Conservation (phyloP, 202 grass and related monocot species). For the Carex arenaria region DNA sequence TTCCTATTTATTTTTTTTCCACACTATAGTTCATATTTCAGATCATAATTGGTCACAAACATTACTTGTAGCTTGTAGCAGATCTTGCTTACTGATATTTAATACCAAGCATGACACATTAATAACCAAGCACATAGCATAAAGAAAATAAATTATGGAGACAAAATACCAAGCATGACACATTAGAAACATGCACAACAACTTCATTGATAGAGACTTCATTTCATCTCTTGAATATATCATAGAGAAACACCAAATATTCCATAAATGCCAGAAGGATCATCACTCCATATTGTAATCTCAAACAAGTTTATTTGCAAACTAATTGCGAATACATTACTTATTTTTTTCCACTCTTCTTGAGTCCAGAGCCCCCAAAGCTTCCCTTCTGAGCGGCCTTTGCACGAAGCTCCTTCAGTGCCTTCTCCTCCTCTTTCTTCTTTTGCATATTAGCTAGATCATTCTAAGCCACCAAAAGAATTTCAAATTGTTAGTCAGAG, state of each 20-base stretch:
- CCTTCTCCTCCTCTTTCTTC: slow-evolving; percentile 99
- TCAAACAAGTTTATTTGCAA: slow-evolving; percentile 10
- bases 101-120: not conserved
- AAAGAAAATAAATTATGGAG: not conserved
- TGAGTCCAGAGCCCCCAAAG: slow-evolving; percentile 80
- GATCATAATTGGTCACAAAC: not conserved
- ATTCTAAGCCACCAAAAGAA: slow-evolving; percentile 27
- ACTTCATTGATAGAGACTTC: not conserved
- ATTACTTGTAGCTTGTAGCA: too few relatives aligned
- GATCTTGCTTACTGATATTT: not conserved
- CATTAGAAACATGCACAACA: not conserved
- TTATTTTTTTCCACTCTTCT: slow-evolving; percentile 72
- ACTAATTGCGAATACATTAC: not conserved
- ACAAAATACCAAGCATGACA: not conserved
- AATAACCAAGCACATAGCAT: not conserved
- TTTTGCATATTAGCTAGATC: slow-evolving; percentile 77
- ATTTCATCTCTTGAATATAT: slow-evolving; percentile 8
- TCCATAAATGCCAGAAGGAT: not conserved
- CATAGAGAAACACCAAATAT: slow-evolving; percentile 15
- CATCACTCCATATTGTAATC: not conserved
- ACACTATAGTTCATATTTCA: not conserved
- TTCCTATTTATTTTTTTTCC: not conserved
- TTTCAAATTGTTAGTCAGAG: not conserved
- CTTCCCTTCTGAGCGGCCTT: slow-evolving; percentile 89
- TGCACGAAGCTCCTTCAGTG: slow-evolving; percentile 77